These are phyloP conservation scores for Helianthus tuberosus DNA, from an alignment of 129 eudicot genomes.

Conservation along the genomic window DNA sequence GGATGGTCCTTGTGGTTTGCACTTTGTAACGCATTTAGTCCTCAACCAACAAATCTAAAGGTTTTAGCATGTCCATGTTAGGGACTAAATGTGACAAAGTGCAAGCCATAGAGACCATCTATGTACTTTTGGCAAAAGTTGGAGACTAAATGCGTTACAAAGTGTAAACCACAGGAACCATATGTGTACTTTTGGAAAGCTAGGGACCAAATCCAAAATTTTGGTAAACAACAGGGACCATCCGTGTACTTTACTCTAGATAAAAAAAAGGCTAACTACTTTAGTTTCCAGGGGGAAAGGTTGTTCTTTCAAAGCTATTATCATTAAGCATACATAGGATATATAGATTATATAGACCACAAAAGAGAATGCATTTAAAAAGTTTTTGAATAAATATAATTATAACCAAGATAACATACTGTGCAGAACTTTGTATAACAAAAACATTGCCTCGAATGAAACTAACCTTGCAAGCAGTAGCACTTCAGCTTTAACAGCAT, in stretches of 20 bases:
- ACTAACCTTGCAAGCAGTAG: conserved; percentile 79
- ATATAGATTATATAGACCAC: conserved; percentile 8
- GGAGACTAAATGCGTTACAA: no score
- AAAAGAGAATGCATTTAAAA: conserved; percentile 9
- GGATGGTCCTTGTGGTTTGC: no score
- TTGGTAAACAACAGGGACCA: no score
- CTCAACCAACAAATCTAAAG: no score
- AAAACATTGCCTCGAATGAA: conserved; percentile 12
- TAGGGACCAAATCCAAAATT: no score
- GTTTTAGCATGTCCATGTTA: no score
- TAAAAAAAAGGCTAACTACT: neutral
- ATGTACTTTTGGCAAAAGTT: no score
- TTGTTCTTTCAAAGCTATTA: neutral
- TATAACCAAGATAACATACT: neutral
- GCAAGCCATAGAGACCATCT: no score
- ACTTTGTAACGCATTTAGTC: no score
- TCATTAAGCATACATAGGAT: neutral
- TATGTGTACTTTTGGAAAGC: no score
- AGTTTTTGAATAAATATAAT: neutral
- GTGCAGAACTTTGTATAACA: neutral
- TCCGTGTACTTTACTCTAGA: neutral
- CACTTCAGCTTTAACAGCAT: conserved; percentile 91
- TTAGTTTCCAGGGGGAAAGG: neutral
- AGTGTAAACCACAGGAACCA: no score
- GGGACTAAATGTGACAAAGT: no score